Evolutionary conservation across 208 protist genomes (phyloP).

Genomic region (Porcisia hertigi): DNA sequence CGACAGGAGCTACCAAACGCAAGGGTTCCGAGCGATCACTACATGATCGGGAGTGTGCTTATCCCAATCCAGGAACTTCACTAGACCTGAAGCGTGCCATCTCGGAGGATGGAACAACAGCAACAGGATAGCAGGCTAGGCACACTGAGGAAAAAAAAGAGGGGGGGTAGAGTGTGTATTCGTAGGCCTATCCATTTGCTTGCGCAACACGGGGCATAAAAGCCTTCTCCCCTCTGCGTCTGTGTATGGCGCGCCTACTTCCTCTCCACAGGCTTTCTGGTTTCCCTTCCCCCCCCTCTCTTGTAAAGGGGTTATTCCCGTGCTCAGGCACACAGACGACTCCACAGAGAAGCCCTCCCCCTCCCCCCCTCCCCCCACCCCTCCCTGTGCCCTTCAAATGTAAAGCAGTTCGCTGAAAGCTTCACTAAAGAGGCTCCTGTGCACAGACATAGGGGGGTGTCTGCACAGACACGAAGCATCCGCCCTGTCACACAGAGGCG

Average conservation of each 20-base stretch:
- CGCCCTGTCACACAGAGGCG: neutral
- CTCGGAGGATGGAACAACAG: neutral
- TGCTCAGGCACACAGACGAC: neutral
- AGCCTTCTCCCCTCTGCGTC: neutral
- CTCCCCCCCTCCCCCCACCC: too few relatives aligned
- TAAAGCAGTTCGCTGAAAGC: neutral
- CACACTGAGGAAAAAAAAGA: neutral
- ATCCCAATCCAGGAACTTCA: conserved; percentile 38
- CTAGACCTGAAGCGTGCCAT: neutral
- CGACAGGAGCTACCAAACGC: conserved; percentile 51
- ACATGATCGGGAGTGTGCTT: conserved; percentile 72
- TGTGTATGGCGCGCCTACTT: neutral
- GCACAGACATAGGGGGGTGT: neutral
- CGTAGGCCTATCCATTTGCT: neutral
- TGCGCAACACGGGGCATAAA: neutral
- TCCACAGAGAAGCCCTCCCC: neutral
- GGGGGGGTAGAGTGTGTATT: neutral
- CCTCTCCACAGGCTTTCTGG: neutral
- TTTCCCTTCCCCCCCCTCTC: too few relatives aligned
- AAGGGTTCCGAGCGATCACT: conserved; percentile 81
- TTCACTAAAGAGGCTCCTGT: neutral
- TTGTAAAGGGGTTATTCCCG: neutral
- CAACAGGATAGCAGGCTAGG: neutral
- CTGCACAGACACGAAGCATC: neutral
- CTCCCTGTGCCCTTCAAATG: neutral